Evolutionary conservation across 805 yeast species (phyloP), one percentile per base, ranked within the genome.

Genomic region (Lachancea thermotolerans): DNA sequence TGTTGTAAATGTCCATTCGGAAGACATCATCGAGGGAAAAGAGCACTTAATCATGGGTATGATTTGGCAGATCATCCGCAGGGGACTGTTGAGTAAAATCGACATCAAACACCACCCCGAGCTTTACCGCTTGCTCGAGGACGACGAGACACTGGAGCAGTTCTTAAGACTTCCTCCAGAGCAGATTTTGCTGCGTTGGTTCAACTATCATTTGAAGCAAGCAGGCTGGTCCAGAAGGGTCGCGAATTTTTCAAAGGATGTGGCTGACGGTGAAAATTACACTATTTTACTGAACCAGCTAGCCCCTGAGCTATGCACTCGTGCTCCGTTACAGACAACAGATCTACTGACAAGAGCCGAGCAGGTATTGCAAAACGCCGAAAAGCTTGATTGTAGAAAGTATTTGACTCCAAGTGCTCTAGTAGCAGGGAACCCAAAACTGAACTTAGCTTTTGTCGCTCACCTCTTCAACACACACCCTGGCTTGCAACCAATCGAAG

Each of bases 71-170:
- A 86, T 93, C 59, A 93, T 93, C 56, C 83, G 99, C 70, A 83
- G 96, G 68, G 99, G 99, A 39, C 73, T 93, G 62, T 79, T 93
- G 55, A 79, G 91, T 55, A 93, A 93, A 69, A 93, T 93, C 63
- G 99, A 93, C 67, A 93, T 93, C 66, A 90, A 91, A 68, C 73
- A 82, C 51, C 99, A 93, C 60, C 99, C 99, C 4, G 99, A 93
- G 67, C 77, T 93, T 62, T 93, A 93, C 69, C 84, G 99, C 57
- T 71, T 93, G 51, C 74, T 93, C 52, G 96, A 90, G 62, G 97
- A 91, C 34, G 98, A 91, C 65, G 99, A 93, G 70, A 93, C 98
- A 37, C 73, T 93, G 47, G 99, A 93, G 68, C 97, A 93, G 69
- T 93, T 93, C 65, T 74, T 93, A 67, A 82, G 99, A 64, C 77